A percentile compares a stretch with the other conserved stretches of the same genome.
These are phyloP conservation scores for Phlebiopsis gigantea DNA, from an alignment of 768 basidiomycete species.

Conservation along the genomic window DNA sequence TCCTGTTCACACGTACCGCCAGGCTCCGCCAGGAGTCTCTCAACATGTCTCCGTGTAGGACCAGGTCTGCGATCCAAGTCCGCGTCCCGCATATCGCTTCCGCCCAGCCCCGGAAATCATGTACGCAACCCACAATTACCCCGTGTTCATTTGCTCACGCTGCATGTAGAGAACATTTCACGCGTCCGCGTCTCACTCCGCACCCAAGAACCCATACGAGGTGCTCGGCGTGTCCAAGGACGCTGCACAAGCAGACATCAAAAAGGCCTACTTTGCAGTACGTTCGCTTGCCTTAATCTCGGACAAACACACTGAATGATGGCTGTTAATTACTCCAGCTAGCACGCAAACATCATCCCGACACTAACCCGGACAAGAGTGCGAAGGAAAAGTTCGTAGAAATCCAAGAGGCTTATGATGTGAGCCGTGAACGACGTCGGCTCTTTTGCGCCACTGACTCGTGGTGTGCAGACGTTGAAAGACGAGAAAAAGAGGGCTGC, in stretches of 20 bases:
- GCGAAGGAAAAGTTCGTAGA: constrained; percentile 93
- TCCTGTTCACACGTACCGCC: constrained; percentile 42
- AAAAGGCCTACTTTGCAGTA: constrained; percentile 96
- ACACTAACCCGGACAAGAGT: constrained; percentile 89
- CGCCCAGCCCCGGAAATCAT: not conserved
- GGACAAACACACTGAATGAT: not conserved
- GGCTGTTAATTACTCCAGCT: constrained; percentile 45
- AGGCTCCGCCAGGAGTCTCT: constrained; percentile 31
- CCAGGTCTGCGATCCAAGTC: not conserved
- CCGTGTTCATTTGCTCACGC: not conserved
- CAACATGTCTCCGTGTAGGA: constrained; percentile 30
- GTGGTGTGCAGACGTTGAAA: constrained; percentile 64
- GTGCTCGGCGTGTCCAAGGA: constrained; percentile 86
- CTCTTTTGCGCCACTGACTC: not conserved
- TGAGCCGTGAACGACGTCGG: constrained; percentile 33
- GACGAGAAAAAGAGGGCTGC: constrained; percentile 90
- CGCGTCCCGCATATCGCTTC: not conserved
- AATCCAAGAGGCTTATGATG: constrained; percentile 94
- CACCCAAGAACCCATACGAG: constrained; percentile 81
- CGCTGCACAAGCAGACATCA: constrained; percentile 83
- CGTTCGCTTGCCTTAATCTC: constrained; percentile 23
- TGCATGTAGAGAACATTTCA: constrained; percentile 66
- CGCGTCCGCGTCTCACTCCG: constrained; percentile 47
- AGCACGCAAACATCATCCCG: constrained; percentile 97
- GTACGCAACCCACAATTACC: constrained; percentile 4